phyloP scores from a whole-genome alignment of 2,329 filamentous ascomycete species.

The Alternaria rosae region DNA sequence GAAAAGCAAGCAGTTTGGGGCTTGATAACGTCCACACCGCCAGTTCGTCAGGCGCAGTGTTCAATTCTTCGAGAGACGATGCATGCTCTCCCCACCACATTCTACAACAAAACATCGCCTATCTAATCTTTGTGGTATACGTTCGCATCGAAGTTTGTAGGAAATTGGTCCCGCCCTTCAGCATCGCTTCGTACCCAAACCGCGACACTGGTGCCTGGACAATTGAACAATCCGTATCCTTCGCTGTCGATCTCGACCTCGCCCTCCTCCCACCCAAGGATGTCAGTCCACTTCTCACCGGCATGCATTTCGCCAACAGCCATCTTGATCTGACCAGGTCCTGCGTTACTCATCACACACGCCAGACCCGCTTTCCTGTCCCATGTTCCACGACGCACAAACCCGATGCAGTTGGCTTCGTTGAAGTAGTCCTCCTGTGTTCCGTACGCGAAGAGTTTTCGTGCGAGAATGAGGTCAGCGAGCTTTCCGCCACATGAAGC shows the following conservation, averaged over 20 bases:
- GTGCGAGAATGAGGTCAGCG: constrained; percentile 66
- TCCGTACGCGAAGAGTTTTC: constrained; percentile 73
- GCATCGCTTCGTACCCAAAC: constrained; percentile 68
- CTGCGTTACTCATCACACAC: constrained; percentile 61
- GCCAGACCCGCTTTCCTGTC: constrained; percentile 56
- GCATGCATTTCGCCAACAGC: constrained; percentile 65
- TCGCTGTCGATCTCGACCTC: constrained; percentile 66
- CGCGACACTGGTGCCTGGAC: constrained; percentile 59
- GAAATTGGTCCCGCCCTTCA: constrained; percentile 53
- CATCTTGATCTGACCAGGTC: constrained; percentile 63
- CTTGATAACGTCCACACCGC: not conserved
- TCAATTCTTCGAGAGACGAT: not conserved
- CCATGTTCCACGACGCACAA: constrained; percentile 63
- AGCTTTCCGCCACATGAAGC: constrained; percentile 62
- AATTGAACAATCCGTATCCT: constrained; percentile 66
- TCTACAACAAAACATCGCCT: too few relatives aligned
- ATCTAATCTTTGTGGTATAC: constrained; percentile 41
- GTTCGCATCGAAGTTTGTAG: constrained; percentile 45
- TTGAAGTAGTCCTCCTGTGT: constrained; percentile 70
- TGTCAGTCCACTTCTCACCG: constrained; percentile 70
- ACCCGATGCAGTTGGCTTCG: constrained; percentile 67
- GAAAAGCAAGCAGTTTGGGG: constrained; percentile 3
- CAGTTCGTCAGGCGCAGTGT: not conserved
- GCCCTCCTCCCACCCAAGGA: constrained; percentile 63
- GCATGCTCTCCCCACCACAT: not conserved